Percentiles rank a stretch among this genome's conserved stretches.
Conservation (phyloP, 2,329 filamentous ascomycete species). For the Beauveria medogensis region DNA sequence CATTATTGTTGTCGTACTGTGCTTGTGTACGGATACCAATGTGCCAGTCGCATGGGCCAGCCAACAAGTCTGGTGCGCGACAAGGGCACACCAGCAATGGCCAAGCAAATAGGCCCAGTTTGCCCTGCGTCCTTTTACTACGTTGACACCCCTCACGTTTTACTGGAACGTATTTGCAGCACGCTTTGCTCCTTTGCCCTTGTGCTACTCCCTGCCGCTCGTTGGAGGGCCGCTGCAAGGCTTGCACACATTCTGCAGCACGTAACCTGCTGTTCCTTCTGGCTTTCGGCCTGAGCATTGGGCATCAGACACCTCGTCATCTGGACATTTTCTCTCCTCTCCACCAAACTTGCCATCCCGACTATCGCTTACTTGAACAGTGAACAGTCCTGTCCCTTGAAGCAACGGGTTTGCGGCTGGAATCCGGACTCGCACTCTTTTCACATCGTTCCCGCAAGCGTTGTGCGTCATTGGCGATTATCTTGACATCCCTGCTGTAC, state of each 20-base stretch:
- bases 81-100: neutral
- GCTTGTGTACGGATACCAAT: neutral
- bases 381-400: neutral
- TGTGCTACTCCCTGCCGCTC: neutral
- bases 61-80: slow-evolving; percentile 2
- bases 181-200: neutral
- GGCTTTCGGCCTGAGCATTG: slow-evolving; percentile 1
- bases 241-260: neutral
- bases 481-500: slow-evolving; percentile 6
- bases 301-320: slow-evolving; percentile 7
- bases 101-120: slow-evolving; percentile 2
- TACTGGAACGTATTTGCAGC: neutral
- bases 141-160: neutral
- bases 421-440: neutral
- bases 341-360: slow-evolving; percentile 1
- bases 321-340: neutral
- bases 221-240: neutral
- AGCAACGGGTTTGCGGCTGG: neutral
- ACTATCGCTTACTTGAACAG: neutral
- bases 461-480: slow-evolving; percentile 1
- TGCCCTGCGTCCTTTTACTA: neutral
- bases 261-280: neutral
- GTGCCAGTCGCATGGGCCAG: neutral
- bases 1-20: neutral
- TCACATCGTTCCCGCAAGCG: neutral